Evolutionary conservation across 768 basidiomycete genomes (phyloP), one percentile per base, ranked within the genome.

Genomic region (Russula emetica): DNA sequence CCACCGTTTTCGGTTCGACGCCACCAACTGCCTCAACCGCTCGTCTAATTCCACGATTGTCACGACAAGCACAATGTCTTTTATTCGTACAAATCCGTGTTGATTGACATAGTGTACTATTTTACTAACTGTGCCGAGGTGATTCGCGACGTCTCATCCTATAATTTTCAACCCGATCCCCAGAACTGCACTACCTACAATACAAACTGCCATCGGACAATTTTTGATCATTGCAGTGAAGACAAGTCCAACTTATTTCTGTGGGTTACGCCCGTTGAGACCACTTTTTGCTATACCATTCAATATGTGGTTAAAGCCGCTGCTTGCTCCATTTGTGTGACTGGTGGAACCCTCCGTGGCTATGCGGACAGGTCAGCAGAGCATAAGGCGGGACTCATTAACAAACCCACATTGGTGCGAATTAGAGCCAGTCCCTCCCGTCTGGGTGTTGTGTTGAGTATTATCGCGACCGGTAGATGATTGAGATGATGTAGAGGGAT

Each of bases 401-500:
- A 58, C 11, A 22, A 44, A 63, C 60, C 24, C 52, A 69, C 67
- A 62, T 68, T 60, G 66, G 0, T 47, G n/a, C 18, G 40, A 14
- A 16, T 40, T 24, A 50, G 20, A 49, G 49, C 45, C 22, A 24
- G 16, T 16, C n/a, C 32, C 6, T 16, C 24, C 53, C 4, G 49
- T 53, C 38, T 65, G 64, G 10, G 24, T 26, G 38, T 16, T 44
- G 24, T n/a, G 22, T 34, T 53, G 59, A 34, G 64, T 51, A 9
- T 62, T 38, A 22, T 57, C 55, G 30, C 45, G 44, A n/a, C 63
- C 66, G 5, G 40, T 55, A 38, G 57, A 24, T 3, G 18, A 18
- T 44, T 51, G 62, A n/a, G 49, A 18, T 5, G 49, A 22, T 5
- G 64, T 32, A 3, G 58, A 22, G 22, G 61, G 5, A 10, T 47